phyloP scores from a whole-genome alignment of 2,329 filamentous ascomycete species.

The Alternaria tenuissima region DNA sequence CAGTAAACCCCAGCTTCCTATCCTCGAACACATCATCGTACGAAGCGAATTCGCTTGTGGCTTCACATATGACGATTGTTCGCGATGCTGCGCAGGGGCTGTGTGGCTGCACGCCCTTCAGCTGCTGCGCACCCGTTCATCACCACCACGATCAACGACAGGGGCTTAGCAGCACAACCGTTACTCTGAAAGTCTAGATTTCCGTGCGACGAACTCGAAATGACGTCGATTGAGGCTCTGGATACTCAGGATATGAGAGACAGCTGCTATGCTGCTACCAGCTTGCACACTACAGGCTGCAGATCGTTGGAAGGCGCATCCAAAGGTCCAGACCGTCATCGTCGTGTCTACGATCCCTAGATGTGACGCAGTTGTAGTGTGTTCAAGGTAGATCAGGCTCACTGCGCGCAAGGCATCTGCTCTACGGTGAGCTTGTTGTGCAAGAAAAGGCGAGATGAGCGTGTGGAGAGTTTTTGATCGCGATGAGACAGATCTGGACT shows the following conservation, averaged over 20 bases:
- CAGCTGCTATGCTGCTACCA: not conserved
- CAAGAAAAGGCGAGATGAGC: slow-evolving; percentile 4
- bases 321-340: slow-evolving; percentile 12
- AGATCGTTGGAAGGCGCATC: not conserved
- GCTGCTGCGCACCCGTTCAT: slow-evolving; percentile 13
- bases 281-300: not conserved
- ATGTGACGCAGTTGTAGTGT: slow-evolving; percentile 7
- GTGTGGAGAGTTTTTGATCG: slow-evolving; percentile 20
- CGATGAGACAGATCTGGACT: slow-evolving; percentile 23
- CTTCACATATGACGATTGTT: slow-evolving; percentile 20
- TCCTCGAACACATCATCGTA: not conserved
- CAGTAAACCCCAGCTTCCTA: not conserved
- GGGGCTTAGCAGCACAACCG: not conserved
- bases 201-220: not conserved
- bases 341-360: not conserved
- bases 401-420: slow-evolving; percentile 14
- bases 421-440: slow-evolving; percentile 10
- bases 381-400: not conserved
- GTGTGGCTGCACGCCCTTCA: slow-evolving; percentile 13
- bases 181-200: slow-evolving; percentile 2
- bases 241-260: not conserved
- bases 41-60: slow-evolving; percentile 1
- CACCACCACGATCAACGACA: slow-evolving; percentile 8
- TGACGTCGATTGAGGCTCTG: slow-evolving; percentile 4
- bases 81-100: slow-evolving; percentile 9